Percentiles rank a stretch among this genome's conserved stretches.
phyloP scores from a whole-genome alignment of 768 basidiomycete species.

The Fibroporia radiculosa region DNA sequence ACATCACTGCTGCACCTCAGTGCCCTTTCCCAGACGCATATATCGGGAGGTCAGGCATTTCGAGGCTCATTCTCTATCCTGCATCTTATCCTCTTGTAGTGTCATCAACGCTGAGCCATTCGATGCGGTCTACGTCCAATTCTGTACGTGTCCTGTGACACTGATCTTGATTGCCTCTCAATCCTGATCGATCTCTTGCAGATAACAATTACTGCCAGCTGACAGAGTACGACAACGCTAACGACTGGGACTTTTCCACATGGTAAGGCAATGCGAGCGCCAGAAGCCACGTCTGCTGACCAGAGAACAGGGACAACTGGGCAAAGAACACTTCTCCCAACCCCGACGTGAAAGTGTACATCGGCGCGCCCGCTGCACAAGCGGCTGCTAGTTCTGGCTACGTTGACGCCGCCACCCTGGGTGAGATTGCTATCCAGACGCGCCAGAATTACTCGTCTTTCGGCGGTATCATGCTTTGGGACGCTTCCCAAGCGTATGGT shows the following conservation, averaged over 20 bases:
- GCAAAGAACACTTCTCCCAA: conserved; percentile 51
- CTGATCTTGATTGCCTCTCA: not conserved
- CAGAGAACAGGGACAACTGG: conserved; percentile 48
- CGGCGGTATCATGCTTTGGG: conserved; percentile 48
- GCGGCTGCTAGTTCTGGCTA: conserved; percentile 55
- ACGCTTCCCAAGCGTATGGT: conserved; percentile 23
- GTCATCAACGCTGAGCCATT: conserved; percentile 56
- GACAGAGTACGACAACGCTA: conserved; percentile 35
- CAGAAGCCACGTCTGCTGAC: not conserved
- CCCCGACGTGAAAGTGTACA: conserved; percentile 54
- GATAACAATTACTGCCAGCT: conserved; percentile 57
- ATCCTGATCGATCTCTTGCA: conserved; percentile 1
- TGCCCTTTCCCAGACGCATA: conserved; percentile 66
- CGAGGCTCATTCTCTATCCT: not conserved
- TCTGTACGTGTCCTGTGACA: conserved; percentile 31
- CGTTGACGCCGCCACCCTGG: conserved; percentile 39
- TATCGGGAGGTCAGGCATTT: conserved; percentile 30
- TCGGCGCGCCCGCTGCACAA: conserved; percentile 54
- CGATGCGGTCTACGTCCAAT: conserved; percentile 71
- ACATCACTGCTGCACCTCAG: conserved; percentile 56
- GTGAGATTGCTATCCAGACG: conserved; percentile 39
- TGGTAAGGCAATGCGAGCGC: conserved; percentile 33
- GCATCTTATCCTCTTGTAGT: conserved; percentile 10
- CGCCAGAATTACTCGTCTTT: conserved; percentile 55
- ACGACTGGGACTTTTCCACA: conserved; percentile 45